Conservation (phyloP, 345 rosid genomes). For the Iberis pinnata region DNA sequence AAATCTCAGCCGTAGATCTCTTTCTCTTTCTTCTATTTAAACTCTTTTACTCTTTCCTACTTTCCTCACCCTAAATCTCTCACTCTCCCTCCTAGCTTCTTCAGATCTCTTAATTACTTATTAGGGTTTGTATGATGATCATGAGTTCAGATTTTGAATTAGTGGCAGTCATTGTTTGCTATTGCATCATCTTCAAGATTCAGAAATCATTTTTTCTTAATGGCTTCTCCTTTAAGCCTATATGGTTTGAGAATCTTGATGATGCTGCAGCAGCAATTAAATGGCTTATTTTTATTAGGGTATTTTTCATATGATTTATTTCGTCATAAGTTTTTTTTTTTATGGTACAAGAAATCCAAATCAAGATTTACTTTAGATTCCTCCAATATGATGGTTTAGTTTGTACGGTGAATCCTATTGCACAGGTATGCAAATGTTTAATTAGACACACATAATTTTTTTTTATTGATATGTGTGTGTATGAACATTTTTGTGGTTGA, state of each 20-base stretch:
- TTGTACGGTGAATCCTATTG: constrained; percentile 1
- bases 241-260: constrained; percentile 35
- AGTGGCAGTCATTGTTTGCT: constrained; percentile 28
- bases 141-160: constrained; percentile 11
- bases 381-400: too few species aligned
- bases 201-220: constrained; percentile 28
- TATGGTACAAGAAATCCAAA: background rate
- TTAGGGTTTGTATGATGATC: constrained; percentile 12
- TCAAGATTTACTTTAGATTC: background rate
- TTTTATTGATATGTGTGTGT: background rate
- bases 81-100: constrained; percentile 6
- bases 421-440: constrained; percentile 8
- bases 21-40: constrained; percentile 30
- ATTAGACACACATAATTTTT: background rate
- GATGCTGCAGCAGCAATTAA: constrained; percentile 33
- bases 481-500: background rate
- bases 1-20: constrained; percentile 28
- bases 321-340: too few species aligned
- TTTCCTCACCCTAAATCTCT: constrained; percentile 17
- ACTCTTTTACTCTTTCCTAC: constrained; percentile 22
- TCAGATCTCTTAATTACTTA: background rate
- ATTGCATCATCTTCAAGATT: constrained; percentile 35
- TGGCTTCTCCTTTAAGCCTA: constrained; percentile 16
- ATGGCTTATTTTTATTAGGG: constrained; percentile 11
- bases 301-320: background rate